Base-by-base conservation (phyloP, 2,329 filamentous ascomycete species). In the Cladosporium sp. region DNA sequence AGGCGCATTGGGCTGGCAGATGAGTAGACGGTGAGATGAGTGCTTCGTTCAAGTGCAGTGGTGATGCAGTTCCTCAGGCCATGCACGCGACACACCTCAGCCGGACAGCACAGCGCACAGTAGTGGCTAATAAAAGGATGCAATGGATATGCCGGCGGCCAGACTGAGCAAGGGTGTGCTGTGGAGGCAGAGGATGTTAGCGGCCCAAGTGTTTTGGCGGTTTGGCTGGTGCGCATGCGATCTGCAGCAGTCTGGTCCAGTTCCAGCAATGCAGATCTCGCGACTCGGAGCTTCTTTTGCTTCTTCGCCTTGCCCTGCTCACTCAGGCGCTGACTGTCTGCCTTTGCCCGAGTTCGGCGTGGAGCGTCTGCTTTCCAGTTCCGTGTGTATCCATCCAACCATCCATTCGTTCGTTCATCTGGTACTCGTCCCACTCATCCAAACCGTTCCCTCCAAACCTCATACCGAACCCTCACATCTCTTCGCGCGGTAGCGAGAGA, bases 141-240 rank as follows among this genome's bases (percentile, higher is more conserved):
- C 21, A 3, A 21, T 23, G 16, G 12, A 6, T 21, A 57, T 57
- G 53, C 53, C 21, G 53, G 1, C 12, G 29, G 21, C 53, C 53
- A 21, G 12, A 57, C 28, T 2, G 5, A 18, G 18, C 37, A 10
- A 28, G 55, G 21, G 33, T 33, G 55, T 6, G 28, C 26, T 33
- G 28, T n/a, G 52, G 52, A 55, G 52, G 26, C 18, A 55, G 28
- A 33, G 52, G 52, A 55, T 46, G 4, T 55, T 55, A 55, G 52
- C 52, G 52, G 26, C 26, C 52, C 52, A 29, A 28, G 28, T 33
- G 52, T 53, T 50, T 31, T 12, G 50, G 6, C 49, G 12, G 33
- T 35, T 10, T 35, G 33, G 33, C 33, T 35, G 33, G 33, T 35
- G 33, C 33, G 33, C 33, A 11, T 33, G 33, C 33, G 33, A 52